Conservation (phyloP, 768 basidiomycete species). For the Boletus coccyginus region DNA sequence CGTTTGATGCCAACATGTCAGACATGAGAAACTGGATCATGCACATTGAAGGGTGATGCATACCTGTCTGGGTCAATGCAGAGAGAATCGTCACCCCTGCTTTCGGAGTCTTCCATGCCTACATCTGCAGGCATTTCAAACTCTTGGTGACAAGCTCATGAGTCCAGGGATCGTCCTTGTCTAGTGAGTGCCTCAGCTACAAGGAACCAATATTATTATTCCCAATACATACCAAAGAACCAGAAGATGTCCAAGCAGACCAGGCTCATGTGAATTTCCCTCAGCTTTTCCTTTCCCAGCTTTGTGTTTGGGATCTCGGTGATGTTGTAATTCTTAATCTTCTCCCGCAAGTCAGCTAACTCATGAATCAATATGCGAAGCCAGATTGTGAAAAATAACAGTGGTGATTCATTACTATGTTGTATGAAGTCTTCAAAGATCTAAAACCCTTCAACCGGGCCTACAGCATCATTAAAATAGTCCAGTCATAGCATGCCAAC, state of each 20-base stretch:
- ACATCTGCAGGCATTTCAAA: background rate
- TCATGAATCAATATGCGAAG: background rate
- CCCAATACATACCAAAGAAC: constrained; percentile 12
- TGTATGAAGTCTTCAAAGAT: constrained; percentile 21
- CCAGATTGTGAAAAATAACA: background rate
- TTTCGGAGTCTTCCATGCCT: constrained; percentile 19
- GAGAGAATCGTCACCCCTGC: constrained; percentile 24
- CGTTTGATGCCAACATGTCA: background rate
- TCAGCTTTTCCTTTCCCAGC: constrained; percentile 9
- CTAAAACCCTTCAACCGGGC: constrained; percentile 23
- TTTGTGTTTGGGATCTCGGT: constrained; percentile 17
- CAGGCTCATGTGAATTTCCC: constrained; percentile 21
- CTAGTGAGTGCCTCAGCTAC: constrained; percentile 4
- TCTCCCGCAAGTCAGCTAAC: constrained; percentile 12
- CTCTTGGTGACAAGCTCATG: constrained; percentile 11
- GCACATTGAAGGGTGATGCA: background rate
- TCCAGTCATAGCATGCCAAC: constrained; percentile 23
- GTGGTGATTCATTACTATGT: constrained; percentile 7
- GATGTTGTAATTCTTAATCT: constrained; percentile 13
- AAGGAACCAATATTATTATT: background rate
- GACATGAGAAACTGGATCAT: background rate
- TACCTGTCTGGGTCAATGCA: constrained; percentile 21
- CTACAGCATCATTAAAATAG: constrained; percentile 26
- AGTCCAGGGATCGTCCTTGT: constrained; percentile 8
- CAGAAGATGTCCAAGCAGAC: constrained; percentile 24